Conservation (phyloP, 805 yeast genomes). For the Candida khao-thaluensis region DNA sequence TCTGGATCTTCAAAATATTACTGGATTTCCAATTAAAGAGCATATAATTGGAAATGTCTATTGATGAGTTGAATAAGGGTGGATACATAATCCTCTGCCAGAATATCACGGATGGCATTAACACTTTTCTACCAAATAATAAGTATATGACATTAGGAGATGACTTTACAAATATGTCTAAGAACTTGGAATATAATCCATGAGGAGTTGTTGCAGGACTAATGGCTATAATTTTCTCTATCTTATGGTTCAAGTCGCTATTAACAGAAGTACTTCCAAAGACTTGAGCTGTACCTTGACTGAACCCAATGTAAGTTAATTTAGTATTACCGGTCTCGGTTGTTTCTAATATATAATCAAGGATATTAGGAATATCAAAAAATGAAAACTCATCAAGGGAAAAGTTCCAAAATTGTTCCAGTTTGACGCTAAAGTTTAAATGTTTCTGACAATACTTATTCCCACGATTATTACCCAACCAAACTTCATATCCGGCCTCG, state of each 20-base stretch:
- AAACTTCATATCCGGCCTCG: slow-evolving; percentile 87
- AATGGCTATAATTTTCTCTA: slow-evolving; percentile 68
- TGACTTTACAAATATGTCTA: slow-evolving; percentile 71
- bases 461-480: slow-evolving; percentile 64
- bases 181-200: slow-evolving; percentile 72
- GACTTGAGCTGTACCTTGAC: slow-evolving; percentile 94
- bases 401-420: slow-evolving; percentile 78
- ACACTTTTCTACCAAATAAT: slow-evolving; percentile 70
- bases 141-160: slow-evolving; percentile 71
- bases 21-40: slow-evolving; percentile 78
- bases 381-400: slow-evolving; percentile 89
- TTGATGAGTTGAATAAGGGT: slow-evolving; percentile 65
- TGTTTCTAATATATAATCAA: slow-evolving; percentile 63
- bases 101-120: slow-evolving; percentile 72
- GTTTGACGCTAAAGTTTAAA: slow-evolving; percentile 28
- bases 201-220: slow-evolving; percentile 95
- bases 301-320: slow-evolving; percentile 79
- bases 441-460: slow-evolving; percentile 91
- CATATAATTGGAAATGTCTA: slow-evolving; percentile 65
- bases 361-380: slow-evolving; percentile 82
- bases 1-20: slow-evolving; percentile 73
- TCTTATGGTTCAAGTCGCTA: slow-evolving; percentile 57
- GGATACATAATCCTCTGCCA: slow-evolving; percentile 83
- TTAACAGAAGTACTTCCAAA: slow-evolving; percentile 75
- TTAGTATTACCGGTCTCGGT: slow-evolving; percentile 32